Base-by-base conservation (phyloP, 1,284 basidiomycete genomes). In the Rhizoctonia solani region DNA sequence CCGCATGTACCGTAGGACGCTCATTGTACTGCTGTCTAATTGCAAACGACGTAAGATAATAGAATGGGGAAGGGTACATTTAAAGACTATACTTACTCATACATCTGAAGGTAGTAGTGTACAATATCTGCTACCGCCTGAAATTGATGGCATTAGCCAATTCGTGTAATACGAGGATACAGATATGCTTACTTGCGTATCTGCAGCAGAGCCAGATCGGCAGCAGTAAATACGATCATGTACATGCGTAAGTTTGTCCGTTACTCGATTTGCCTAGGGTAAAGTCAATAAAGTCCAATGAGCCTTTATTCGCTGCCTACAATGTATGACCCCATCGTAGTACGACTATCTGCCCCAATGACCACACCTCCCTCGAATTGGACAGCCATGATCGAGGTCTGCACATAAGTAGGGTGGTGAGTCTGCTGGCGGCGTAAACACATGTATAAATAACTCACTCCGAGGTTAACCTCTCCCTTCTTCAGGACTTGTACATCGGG, bases 351-450 rank as follows among this genome's bases (percentile, higher is more conserved):
- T 72, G 96, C 96, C 41, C 97, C 97, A 69, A 99, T 88, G 72
- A 99, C 88, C 67, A 99, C 96, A 55, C 96, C 96, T 44, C 87
- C 88, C 47, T 94, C 85, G 81, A 98, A 99, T 73, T 95, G 92
- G 71, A 99, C 96, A 61, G 96, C 96, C 97, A 99, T 99, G 79
- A 99, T 99, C 54, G 96, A 98, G 66, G 96, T 99, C 91, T 95
- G 74, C 13, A 39, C 11, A 29, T 16, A 27, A 23, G 44, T 29
- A 37, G 5, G 39, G 52, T 41, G 42, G 29, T 54, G 6, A 25
- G 39, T 39, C 29, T 19, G 44, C 25, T 11, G 23, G 16, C 21
- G 11, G n/a, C 21, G 6, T n/a, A 52, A 30, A 14, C 9, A 21
- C n/a, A 42, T 19, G 23, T 21, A 13, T 23, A 19, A 27, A 21